Base-by-base conservation (phyloP, 768 basidiomycete species). In the Sistotremastrum suecicum region DNA sequence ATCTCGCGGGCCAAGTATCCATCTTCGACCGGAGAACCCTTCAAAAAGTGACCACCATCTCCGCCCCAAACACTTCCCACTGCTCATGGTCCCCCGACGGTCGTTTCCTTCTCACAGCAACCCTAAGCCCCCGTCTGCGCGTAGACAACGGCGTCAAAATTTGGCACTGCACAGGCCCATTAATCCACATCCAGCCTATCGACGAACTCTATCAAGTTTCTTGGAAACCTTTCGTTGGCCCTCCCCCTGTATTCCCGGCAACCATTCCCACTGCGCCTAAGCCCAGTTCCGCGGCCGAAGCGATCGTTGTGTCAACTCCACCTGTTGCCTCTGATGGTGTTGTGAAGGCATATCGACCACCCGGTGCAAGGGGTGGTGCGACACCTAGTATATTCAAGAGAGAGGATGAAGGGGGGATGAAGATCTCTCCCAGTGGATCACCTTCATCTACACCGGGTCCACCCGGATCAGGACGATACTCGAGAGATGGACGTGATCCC, bases 131-230 rank as follows among this genome's bases (percentile, higher is more conserved):
- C 0, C 78, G 95, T 28, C 66, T 98, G 42, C 79, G 95, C 36
- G 95, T 99, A 48, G 95, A 99, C 66, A 98, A 98, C 54, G 91
- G 92, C 1, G 78, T 98, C 62, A 95, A 92, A 66, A 72, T 99
- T 49, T 97, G 83, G 85, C 91, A 94, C 60, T 91, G 87, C 60
- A 72, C 79, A 0, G 92, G 95, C 6, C 72, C 78, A 1, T 74
- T 98, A n/a, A 58, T 95, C 45, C 89, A 97, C 51, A 66, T 84
- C 12, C 88, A 95, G 59, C 56, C 67, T 41, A 63, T 78, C 45
- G 89, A 95, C 3, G 94, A 98, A 59, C 72, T 95, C 9, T 98
- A 97, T 62, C 90, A 95, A 63, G 72, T 76, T 0, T 67, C 75
- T 1, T 94, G 90, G 91, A 68, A 85, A 33, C 89, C 89, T 6